phyloP scores from a whole-genome alignment of 2,329 filamentous ascomycete genomes.

The Triangularia verruculosa region DNA sequence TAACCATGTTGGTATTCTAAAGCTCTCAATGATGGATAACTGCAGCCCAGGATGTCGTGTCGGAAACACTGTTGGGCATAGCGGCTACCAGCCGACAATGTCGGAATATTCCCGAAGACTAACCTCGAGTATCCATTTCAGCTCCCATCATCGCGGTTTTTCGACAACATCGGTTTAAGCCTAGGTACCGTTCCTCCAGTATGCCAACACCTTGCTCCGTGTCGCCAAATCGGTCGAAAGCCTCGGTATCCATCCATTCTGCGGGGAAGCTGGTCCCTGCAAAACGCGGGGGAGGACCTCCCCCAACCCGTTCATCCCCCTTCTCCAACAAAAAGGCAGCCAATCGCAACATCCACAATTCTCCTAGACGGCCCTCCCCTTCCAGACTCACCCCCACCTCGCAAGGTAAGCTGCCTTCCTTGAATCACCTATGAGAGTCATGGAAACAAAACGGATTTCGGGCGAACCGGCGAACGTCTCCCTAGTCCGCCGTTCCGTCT shows the following conservation, averaged over 20 bases:
- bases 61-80: background rate
- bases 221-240: constrained; percentile 10
- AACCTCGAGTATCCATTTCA: background rate
- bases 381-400: background rate
- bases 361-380: background rate
- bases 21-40: background rate
- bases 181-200: background rate
- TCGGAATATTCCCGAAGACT: background rate
- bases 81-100: background rate
- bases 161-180: background rate
- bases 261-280: constrained; percentile 17
- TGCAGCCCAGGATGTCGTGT: background rate
- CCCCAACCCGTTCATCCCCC: background rate
- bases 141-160: background rate
- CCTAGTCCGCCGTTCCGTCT: background rate
- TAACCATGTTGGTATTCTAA: background rate
- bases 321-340: background rate
- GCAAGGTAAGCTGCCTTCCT: background rate
- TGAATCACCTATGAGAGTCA: background rate
- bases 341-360: background rate
- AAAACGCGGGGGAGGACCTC: constrained; percentile 5
- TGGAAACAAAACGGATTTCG: background rate
- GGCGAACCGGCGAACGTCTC: background rate
- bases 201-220: background rate
- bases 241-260: constrained; percentile 9